Conservation (phyloP, 139 green algal genomes). For the Closterium sp. region DNA sequence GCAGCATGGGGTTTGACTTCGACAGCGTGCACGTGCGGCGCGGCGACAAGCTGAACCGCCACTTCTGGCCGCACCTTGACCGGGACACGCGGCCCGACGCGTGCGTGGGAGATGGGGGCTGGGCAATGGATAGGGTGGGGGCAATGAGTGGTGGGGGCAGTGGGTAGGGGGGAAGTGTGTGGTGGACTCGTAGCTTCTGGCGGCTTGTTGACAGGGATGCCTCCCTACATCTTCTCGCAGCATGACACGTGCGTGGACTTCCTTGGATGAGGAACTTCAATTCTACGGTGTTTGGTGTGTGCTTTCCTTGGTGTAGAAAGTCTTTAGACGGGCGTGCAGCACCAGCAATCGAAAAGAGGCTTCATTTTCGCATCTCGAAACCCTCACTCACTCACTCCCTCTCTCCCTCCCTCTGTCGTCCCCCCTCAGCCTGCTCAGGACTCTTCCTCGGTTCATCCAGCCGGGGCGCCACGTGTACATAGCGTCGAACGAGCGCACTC, state of each 20-base stretch:
- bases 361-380: not conserved
- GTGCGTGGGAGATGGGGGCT: not conserved
- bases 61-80: not conserved
- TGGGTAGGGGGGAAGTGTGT: not conserved
- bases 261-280: no score
- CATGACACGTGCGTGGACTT: no score
- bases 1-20: not conserved
- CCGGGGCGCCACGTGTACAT: constrained; percentile 9
- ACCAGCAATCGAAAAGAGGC: no score
- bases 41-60: not conserved
- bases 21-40: constrained; percentile 2
- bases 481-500: not conserved
- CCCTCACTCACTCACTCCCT: not conserved
- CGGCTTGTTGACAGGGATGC: no score
- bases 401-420: not conserved
- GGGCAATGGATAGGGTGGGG: not conserved
- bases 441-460: not conserved
- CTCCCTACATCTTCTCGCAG: no score
- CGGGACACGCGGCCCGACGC: not conserved
- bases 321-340: no score
- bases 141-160: not conserved
- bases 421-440: not conserved
- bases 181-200: no score
- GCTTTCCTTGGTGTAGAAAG: no score
- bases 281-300: no score